These are phyloP conservation scores for Juncus inflexus DNA, from an alignment of 176 grass and related monocot species.

Conservation along the genomic window DNA sequence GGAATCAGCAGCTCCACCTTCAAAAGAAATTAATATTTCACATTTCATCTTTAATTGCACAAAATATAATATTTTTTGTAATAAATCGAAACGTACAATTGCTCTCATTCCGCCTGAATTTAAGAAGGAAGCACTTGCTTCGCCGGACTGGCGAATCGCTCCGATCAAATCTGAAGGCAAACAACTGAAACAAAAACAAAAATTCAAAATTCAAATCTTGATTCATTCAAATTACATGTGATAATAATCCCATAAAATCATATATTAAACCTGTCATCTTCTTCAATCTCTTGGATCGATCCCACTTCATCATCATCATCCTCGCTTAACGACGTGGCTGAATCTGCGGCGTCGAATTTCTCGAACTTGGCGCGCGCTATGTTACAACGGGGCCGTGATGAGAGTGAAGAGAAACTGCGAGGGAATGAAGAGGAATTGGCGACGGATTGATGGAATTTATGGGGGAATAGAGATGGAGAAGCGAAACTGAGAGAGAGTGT, in stretches of 20 bases:
- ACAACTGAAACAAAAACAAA: constrained; percentile 37
- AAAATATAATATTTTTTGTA: background rate
- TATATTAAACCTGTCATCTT: constrained; percentile 54
- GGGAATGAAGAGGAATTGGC: background rate
- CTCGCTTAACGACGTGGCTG: background rate
- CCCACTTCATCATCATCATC: background rate
- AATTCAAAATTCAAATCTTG: background rate
- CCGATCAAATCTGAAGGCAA: constrained; percentile 64
- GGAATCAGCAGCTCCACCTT: constrained; percentile 91
- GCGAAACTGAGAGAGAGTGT: constrained; percentile 26
- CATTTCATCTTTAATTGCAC: background rate
- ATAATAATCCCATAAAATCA: too few species aligned
- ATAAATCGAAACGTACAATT: constrained; percentile 38
- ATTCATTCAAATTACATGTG: background rate
- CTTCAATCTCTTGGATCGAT: background rate
- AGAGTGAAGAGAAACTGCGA: background rate
- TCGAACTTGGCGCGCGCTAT: constrained; percentile 56
- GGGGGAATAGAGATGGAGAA: constrained; percentile 2
- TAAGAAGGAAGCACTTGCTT: constrained; percentile 63
- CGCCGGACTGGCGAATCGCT: constrained; percentile 64
- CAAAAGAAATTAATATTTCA: constrained; percentile 7
- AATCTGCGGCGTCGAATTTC: constrained; percentile 66
- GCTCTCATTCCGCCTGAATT: constrained; percentile 65
- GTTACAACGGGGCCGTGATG: constrained; percentile 8
- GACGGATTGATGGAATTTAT: background rate